Evolutionary conservation across 805 yeast species (phyloP), one percentile per base, ranked within the genome.

Genomic region (Scheffersomyces stipitis): DNA sequence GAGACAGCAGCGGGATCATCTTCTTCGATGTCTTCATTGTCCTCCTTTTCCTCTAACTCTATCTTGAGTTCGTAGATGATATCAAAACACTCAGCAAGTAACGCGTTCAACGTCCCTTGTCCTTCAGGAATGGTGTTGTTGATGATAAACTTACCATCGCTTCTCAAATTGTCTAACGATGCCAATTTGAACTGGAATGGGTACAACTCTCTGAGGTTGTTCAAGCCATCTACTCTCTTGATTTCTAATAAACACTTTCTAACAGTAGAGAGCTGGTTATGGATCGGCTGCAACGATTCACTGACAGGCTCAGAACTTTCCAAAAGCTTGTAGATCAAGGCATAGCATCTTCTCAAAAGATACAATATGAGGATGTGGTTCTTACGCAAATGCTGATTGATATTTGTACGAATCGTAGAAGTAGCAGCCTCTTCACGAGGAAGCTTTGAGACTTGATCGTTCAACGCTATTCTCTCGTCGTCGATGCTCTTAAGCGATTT

Each of bases 111-210:
- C n/a, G 95, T 80, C 4, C 97, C 99, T 63, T 93, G 99, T 9
- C 99, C 99, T 58, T 93, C 98, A 2, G 99, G 99, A 29, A 93
- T 84, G 45, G 87, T 86, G 34, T 81, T 86, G 43, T 86, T 87
- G 31, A 88, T 84, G 54, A 85, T 80, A 53, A 93, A 93, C 66
- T 87, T 91, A 5, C 99, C 99, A 58, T 93, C 98, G 10, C 67
- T 73, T 54, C 97, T 78, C 54, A 84, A 57, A 53, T 89, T 86
- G 59, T 93, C 99, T 41, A 93, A 73, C 12, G 93, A 82, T 2
- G 95, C 93, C 38, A 93, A 72, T 64, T 93, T 93, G 80, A 93
- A 79, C 63, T 93, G 98, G 58, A 87, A 93, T 5, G 99, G 99
- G 54, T 90, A 93, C 37, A 93, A 70, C 56, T 93, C 99, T 45